Evolutionary conservation across 345 rosid species (phyloP).

Genomic region (Brassica carinata): DNA sequence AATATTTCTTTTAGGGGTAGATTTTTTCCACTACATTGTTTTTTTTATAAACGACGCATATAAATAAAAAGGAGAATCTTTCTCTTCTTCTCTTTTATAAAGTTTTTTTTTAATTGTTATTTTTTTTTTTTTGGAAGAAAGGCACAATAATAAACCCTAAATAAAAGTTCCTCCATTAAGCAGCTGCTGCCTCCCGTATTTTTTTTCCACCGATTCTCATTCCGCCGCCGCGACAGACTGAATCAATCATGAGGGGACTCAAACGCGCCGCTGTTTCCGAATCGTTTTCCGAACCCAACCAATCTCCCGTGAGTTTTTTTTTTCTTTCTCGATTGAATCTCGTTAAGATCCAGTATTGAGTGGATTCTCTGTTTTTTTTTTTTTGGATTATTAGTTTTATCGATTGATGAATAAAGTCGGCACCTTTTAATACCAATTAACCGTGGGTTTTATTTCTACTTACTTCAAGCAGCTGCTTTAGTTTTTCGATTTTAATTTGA

Average conservation of each 20-base stretch:
- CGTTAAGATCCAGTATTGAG: constrained; percentile 12
- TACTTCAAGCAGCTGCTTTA: not conserved
- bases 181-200: constrained; percentile 22
- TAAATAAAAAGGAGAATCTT: constrained; percentile 9
- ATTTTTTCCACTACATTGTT: not conserved
- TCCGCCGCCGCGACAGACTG: constrained; percentile 15
- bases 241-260: constrained; percentile 58
- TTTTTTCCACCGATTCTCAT: not conserved
- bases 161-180: constrained; percentile 10
- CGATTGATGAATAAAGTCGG: constrained; percentile 18
- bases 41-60: not conserved
- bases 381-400: not conserved
- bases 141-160: constrained; percentile 53
- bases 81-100: constrained; percentile 9
- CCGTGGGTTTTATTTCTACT: constrained; percentile 4
- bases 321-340: constrained; percentile 26
- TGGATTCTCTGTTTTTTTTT: not conserved
- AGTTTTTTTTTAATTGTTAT: constrained; percentile 5
- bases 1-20: not conserved
- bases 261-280: constrained; percentile 62
- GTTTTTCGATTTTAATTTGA: not conserved
- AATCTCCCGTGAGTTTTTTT: constrained; percentile 59
- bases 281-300: constrained; percentile 44
- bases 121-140: not conserved
- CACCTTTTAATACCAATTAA: not conserved